Evolutionary conservation across 2,329 filamentous ascomycete genomes (phyloP).

Genomic region (Microascus cirrosus): DNA sequence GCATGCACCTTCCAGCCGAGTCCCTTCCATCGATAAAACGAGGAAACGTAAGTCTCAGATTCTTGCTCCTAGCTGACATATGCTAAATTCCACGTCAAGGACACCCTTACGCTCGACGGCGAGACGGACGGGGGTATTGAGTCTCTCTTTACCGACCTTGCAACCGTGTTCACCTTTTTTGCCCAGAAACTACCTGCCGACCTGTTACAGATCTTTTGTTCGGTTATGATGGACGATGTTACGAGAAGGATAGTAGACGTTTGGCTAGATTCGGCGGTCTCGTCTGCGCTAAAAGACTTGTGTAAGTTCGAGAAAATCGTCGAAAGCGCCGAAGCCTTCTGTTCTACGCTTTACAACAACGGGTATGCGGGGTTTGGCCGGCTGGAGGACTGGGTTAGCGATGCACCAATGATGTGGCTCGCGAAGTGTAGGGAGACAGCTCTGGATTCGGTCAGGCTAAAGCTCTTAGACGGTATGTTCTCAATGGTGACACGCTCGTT

Average conservation of each 20-base stretch:
- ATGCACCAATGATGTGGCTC: conserved; percentile 76
- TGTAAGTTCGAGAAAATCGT: conserved; percentile 60
- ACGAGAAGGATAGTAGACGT: conserved; percentile 55
- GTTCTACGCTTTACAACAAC: conserved; percentile 46
- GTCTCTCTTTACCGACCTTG: conserved; percentile 42
- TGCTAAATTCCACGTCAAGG: conserved; percentile 15
- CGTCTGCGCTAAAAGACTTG: conserved; percentile 61
- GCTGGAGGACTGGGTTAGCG: conserved; percentile 68
- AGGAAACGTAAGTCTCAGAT: conserved; percentile 21
- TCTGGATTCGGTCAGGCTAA: conserved; percentile 60
- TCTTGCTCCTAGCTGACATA: conserved; percentile 8
- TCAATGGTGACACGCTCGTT: background rate
- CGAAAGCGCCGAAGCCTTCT: conserved; percentile 53
- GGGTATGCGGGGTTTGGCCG: conserved; percentile 52
- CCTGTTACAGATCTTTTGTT: conserved; percentile 49
- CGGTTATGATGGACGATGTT: conserved; percentile 59
- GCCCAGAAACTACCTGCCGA: conserved; percentile 39
- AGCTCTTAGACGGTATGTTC: conserved; percentile 48
- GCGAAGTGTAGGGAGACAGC: conserved; percentile 70
- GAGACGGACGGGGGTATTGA: conserved; percentile 32
- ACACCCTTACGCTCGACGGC: conserved; percentile 30
- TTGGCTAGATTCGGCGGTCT: conserved; percentile 70
- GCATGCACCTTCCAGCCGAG: conserved; percentile 32
- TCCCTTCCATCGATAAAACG: conserved; percentile 27
- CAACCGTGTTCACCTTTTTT: conserved; percentile 39